Conservation (phyloP, 805 yeast species). For the Pichia cabralensis region DNA sequence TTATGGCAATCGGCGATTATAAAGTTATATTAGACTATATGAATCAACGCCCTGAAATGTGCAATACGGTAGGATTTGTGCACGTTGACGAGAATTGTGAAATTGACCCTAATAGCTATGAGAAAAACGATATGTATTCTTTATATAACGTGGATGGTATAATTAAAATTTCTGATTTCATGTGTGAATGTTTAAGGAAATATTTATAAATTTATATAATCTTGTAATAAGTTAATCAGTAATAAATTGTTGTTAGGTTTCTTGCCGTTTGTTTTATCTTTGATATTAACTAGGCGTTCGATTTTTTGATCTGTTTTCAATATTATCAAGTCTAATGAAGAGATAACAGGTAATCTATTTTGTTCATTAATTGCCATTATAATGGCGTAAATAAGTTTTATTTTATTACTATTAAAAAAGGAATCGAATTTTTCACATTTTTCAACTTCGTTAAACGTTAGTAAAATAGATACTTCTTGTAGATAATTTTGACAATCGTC, state of each 20-base stretch:
- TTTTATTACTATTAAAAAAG: slow-evolving; percentile 28
- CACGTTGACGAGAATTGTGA: slow-evolving; percentile 44
- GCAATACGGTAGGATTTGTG: slow-evolving; percentile 63
- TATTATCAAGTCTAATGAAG: slow-evolving; percentile 19
- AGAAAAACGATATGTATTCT: slow-evolving; percentile 51
- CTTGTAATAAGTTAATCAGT: slow-evolving; percentile 36
- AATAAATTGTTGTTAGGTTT: slow-evolving; percentile 25
- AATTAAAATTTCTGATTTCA: slow-evolving; percentile 40
- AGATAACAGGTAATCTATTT: slow-evolving; percentile 8
- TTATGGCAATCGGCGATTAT: slow-evolving; percentile 65
- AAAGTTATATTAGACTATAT: slow-evolving; percentile 49
- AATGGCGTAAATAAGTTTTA: slow-evolving; percentile 30
- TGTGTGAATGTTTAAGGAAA: slow-evolving; percentile 31
- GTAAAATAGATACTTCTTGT: slow-evolving; percentile 37
- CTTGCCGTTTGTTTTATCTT: too few species aligned
- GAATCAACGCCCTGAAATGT: slow-evolving; percentile 54
- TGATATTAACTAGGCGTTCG: slow-evolving; percentile 3
- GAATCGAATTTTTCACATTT: slow-evolving; percentile 28
- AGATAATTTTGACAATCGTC: slow-evolving; percentile 29
- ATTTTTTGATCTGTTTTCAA: slow-evolving; percentile 15
- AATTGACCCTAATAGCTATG: slow-evolving; percentile 46
- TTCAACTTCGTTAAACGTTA: slow-evolving; percentile 43
- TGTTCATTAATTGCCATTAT: slow-evolving; percentile 26
- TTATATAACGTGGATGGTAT: slow-evolving; percentile 40
- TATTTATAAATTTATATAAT: slow-evolving; percentile 27